A percentile compares a stretch with the other conserved stretches of the same genome.
phyloP scores from a whole-genome alignment of 2,329 filamentous ascomycete genomes.

The Calonectria pseudoturangicola region DNA sequence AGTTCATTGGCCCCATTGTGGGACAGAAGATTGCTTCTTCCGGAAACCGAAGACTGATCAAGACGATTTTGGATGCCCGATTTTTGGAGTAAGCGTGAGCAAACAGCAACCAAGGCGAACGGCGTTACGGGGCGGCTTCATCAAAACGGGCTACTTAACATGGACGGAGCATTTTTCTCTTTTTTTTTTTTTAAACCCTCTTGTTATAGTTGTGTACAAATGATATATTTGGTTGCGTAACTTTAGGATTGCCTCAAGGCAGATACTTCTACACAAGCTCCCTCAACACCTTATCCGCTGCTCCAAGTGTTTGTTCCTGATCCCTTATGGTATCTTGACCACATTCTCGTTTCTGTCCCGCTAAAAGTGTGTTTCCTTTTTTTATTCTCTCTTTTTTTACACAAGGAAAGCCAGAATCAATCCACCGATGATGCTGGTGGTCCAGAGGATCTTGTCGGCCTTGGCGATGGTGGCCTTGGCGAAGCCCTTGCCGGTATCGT shows the following conservation, averaged over 20 bases:
- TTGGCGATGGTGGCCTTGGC: slow-evolving; percentile 67
- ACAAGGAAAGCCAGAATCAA: slow-evolving; percentile 70
- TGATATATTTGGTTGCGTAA: slow-evolving; percentile 39
- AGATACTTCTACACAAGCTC: slow-evolving; percentile 41
- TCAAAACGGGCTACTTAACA: slow-evolving; percentile 32
- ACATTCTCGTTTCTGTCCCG: slow-evolving; percentile 1
- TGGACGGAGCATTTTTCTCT: slow-evolving; percentile 7
- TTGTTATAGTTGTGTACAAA: slow-evolving; percentile 37
- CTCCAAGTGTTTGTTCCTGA: slow-evolving; percentile 18
- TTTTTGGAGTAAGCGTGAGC: slow-evolving; percentile 65
- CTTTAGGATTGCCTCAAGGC: slow-evolving; percentile 32
- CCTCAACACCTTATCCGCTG: slow-evolving; percentile 22
- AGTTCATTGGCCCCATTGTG: slow-evolving; percentile 73
- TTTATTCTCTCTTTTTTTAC: slow-evolving; percentile 56
- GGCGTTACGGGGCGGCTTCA: slow-evolving; percentile 51
- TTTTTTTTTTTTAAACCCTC: neutral
- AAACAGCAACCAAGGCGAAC: slow-evolving; percentile 48
- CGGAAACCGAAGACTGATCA: slow-evolving; percentile 68
- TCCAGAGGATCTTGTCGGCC: slow-evolving; percentile 70
- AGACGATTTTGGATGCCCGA: slow-evolving; percentile 72
- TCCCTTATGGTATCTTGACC: slow-evolving; percentile 6
- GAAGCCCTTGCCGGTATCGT: slow-evolving; percentile 72
- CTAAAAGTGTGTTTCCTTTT: slow-evolving; percentile 4
- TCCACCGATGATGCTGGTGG: slow-evolving; percentile 63
- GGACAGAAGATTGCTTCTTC: slow-evolving; percentile 68